phyloP scores from a whole-genome alignment of 2,329 filamentous ascomycete species.

The Ceratocystis cubensis region DNA sequence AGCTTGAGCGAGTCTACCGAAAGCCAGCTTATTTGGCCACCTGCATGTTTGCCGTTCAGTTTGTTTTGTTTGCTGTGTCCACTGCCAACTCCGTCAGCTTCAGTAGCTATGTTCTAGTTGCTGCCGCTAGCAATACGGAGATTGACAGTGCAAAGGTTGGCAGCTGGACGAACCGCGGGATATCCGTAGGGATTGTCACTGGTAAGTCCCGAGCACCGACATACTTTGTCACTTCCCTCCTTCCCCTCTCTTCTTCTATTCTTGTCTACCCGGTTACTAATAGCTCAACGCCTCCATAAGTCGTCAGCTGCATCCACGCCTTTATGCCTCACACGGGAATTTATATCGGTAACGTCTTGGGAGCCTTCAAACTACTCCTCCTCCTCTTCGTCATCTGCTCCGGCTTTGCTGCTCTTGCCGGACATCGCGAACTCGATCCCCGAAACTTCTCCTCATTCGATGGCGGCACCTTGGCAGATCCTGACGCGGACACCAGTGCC shows the following conservation, averaged over 20 bases:
- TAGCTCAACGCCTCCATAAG: background rate
- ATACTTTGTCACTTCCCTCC: background rate
- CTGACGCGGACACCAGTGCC: no score
- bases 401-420: constrained; percentile 44
- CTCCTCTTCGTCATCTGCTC: constrained; percentile 49
- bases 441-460: constrained; percentile 44
- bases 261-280: background rate
- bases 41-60: constrained; percentile 47
- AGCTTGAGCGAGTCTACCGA: constrained; percentile 42
- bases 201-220: background rate
- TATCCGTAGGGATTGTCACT: constrained; percentile 42
- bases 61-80: constrained; percentile 49
- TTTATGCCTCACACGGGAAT: constrained; percentile 45
- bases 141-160: constrained; percentile 36
- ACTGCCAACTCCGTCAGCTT: constrained; percentile 47
- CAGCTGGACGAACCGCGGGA: constrained; percentile 45
- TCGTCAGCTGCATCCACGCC: constrained; percentile 33
- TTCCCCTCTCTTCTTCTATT: background rate
- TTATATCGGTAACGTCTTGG: constrained; percentile 45
- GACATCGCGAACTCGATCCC: constrained; percentile 37
- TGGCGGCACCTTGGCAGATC: constrained; percentile 26
- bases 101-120: constrained; percentile 43
- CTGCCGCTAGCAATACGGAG: constrained; percentile 35
- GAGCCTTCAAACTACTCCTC: constrained; percentile 48
- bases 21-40: constrained; percentile 46